Conservation (phyloP, 2,329 filamentous ascomycete genomes). For the Arachnomyces sp. region DNA sequence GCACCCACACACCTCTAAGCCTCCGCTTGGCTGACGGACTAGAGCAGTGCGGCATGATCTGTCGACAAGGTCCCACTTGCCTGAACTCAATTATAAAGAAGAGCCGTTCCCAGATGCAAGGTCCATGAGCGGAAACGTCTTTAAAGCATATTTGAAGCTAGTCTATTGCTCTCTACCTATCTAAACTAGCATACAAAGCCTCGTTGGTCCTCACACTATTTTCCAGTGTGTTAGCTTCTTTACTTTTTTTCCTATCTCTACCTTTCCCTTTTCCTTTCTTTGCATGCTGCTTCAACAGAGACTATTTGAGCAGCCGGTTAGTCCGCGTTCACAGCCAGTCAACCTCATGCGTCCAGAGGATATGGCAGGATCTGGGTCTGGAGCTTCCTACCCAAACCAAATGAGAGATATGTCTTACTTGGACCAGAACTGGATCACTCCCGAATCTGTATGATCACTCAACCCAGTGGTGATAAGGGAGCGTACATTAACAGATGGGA, state of each 20-base stretch:
- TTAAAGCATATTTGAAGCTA: too few species aligned
- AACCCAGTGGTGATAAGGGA: background rate
- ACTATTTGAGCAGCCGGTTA: slow-evolving; percentile 4
- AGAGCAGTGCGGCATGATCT: too few species aligned
- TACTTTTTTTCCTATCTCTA: background rate
- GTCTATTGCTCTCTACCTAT: too few species aligned
- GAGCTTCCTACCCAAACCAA: slow-evolving; percentile 8
- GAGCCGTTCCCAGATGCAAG: too few species aligned
- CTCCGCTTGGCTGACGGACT: too few species aligned
- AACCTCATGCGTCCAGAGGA: slow-evolving; percentile 6
- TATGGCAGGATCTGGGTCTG: slow-evolving; percentile 8
- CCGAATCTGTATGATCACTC: slow-evolving; percentile 8
- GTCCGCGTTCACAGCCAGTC: background rate
- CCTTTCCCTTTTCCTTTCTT: slow-evolving; percentile 3
- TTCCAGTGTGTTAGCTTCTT: background rate
- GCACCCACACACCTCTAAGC: too few species aligned
- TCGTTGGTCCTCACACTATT: background rate
- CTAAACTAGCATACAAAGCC: too few species aligned
- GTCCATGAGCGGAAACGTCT: too few species aligned
- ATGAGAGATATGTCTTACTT: slow-evolving; percentile 8
- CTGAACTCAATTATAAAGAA: too few species aligned
- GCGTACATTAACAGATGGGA: background rate
- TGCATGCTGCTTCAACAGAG: background rate
- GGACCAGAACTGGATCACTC: slow-evolving; percentile 12
- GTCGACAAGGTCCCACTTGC: too few species aligned